Conservation (phyloP, 768 basidiomycete species). For the Neoboletus magnificus region DNA sequence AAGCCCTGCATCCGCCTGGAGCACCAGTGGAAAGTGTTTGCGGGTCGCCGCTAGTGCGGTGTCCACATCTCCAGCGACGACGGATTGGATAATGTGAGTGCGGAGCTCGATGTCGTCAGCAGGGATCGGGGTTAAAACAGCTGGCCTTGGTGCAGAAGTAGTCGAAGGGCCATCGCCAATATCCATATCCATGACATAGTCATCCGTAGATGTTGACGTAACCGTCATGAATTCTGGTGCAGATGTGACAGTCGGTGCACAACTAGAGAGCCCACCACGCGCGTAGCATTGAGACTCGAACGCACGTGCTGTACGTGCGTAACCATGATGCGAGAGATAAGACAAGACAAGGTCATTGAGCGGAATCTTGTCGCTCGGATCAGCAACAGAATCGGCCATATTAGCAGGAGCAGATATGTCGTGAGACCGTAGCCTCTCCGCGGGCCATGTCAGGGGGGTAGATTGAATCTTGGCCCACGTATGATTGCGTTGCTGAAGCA, state of each 20-base stretch:
- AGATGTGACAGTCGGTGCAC: conserved; percentile 1
- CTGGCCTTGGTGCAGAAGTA: conserved; percentile 7
- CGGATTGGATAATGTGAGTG: conserved; percentile 66
- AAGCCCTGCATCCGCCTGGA: conserved; percentile 64
- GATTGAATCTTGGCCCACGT: conserved; percentile 67
- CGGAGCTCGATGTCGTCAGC: conserved; percentile 62
- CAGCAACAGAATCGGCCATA: conserved; percentile 23
- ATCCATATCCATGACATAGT: conserved; percentile 50
- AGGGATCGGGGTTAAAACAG: conserved; percentile 19
- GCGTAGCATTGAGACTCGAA: conserved; percentile 52
- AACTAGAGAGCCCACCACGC: conserved; percentile 24
- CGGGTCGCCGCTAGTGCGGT: conserved; percentile 56
- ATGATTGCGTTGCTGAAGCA: conserved; percentile 62
- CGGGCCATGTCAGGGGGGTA: conserved; percentile 51
- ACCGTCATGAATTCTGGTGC: background rate
- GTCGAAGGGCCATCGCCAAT: conserved; percentile 22
- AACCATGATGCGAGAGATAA: conserved; percentile 85
- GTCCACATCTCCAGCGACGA: conserved; percentile 70
- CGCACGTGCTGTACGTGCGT: conserved; percentile 64
- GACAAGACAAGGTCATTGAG: conserved; percentile 72
- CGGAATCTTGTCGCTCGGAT: conserved; percentile 53
- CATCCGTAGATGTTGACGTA: conserved; percentile 22
- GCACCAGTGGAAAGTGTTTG: conserved; percentile 57
- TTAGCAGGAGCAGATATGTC: conserved; percentile 2
- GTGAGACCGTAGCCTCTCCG: conserved; percentile 13